These are phyloP conservation scores for Lactarius quietus DNA, from an alignment of 768 basidiomycete species.

Conservation along the genomic window DNA sequence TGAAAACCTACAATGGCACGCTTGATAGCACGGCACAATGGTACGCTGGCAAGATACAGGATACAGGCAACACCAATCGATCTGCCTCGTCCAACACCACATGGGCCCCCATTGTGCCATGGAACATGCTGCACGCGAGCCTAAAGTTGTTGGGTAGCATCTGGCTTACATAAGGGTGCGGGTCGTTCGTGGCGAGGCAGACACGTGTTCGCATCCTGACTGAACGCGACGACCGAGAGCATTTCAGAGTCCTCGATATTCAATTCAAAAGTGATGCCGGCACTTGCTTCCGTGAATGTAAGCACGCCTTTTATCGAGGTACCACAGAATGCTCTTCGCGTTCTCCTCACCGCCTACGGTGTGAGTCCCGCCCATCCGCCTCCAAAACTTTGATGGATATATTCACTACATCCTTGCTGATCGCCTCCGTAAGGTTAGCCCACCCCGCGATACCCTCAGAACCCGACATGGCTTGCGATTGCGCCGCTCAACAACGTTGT, in stretches of 20 bases:
- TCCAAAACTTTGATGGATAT: not conserved
- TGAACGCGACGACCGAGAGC: not conserved
- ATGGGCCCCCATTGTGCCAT: too few relatives aligned
- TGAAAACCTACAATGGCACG: too few relatives aligned
- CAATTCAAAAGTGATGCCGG: constrained; percentile 15
- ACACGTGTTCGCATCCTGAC: not conserved
- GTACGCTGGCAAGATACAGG: too few relatives aligned
- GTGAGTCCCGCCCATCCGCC: constrained; percentile 35
- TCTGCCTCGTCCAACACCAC: too few relatives aligned
- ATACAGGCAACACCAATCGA: too few relatives aligned
- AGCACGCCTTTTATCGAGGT: constrained; percentile 6
- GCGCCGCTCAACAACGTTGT: constrained; percentile 57
- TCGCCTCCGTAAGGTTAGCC: constrained; percentile 28
- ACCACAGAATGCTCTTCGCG: constrained; percentile 35
- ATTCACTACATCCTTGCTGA: constrained; percentile 13
- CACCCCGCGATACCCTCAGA: constrained; percentile 33
- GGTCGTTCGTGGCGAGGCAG: not conserved
- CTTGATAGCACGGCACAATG: too few relatives aligned
- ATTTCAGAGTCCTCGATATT: not conserved
- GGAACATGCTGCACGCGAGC: too few relatives aligned
- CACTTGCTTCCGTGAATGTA: constrained; percentile 5
- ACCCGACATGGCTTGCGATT: constrained; percentile 74
- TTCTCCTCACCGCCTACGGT: constrained; percentile 51
- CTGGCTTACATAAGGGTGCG: not conserved
- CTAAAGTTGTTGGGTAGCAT: too few relatives aligned